Evolutionary conservation across 805 yeast species (phyloP).

Genomic region (Myxozyma sirexii): DNA sequence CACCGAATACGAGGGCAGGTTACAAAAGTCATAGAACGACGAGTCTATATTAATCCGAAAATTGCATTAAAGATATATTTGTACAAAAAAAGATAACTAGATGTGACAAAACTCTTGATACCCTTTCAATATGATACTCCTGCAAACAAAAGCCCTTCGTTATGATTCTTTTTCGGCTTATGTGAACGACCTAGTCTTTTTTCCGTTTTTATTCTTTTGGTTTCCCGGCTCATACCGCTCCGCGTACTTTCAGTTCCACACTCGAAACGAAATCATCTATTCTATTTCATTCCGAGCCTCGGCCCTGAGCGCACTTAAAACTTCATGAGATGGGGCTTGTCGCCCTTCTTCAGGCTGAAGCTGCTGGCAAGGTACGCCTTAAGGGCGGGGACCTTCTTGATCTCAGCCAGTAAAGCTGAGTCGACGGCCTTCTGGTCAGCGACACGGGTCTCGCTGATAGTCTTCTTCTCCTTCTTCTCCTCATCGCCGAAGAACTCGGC

Average conservation of each 20-base stretch:
- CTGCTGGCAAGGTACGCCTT: slow-evolving; percentile 94
- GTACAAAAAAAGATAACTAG: slow-evolving; percentile 10
- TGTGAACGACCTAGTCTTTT: slow-evolving; percentile 5
- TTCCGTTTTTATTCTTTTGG: not conserved
- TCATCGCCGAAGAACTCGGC: slow-evolving; percentile 91
- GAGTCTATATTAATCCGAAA: not conserved
- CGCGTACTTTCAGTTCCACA: not conserved
- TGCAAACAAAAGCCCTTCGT: slow-evolving; percentile 16
- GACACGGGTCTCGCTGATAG: slow-evolving; percentile 88
- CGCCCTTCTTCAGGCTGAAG: slow-evolving; percentile 97
- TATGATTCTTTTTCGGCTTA: not conserved
- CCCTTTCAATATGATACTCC: slow-evolving; percentile 17
- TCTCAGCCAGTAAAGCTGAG: slow-evolving; percentile 86
- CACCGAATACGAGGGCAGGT: not conserved
- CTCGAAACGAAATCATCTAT: not conserved
- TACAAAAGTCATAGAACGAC: too few species aligned
- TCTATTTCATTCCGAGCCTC: not conserved
- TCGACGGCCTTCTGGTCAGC: slow-evolving; percentile 97
- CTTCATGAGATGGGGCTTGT: slow-evolving; percentile 96
- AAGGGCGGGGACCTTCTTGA: slow-evolving; percentile 96
- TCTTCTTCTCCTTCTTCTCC: slow-evolving; percentile 73
- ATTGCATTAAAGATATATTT: slow-evolving; percentile 15
- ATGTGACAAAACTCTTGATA: not conserved
- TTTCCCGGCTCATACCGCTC: slow-evolving; percentile 9
- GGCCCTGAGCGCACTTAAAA: slow-evolving; percentile 55